Evolutionary conservation across 2,329 filamentous ascomycete species (phyloP).

Genomic region (Monilinia vaccinii-corymbosi): DNA sequence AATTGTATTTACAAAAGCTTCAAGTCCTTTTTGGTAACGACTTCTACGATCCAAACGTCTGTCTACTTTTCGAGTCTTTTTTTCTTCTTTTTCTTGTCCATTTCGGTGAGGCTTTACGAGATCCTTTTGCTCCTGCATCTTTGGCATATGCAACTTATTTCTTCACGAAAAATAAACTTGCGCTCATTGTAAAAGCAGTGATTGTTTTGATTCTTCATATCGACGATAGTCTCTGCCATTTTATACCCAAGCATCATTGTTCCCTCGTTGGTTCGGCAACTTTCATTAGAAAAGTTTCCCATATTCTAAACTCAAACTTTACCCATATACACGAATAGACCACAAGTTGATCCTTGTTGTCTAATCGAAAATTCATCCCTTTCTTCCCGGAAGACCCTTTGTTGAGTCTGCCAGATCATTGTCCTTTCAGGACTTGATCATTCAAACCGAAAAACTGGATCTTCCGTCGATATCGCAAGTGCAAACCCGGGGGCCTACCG

Average conservation of each 20-base stretch:
- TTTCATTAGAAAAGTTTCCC: not conserved
- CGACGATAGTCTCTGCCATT: slow-evolving; percentile 9
- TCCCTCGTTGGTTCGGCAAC: not conserved
- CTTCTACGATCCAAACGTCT: slow-evolving; percentile 36
- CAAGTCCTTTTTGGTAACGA: slow-evolving; percentile 32
- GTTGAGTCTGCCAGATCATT: slow-evolving; percentile 21
- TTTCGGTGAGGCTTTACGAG: slow-evolving; percentile 25
- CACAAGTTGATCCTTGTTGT: slow-evolving; percentile 9
- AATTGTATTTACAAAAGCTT: slow-evolving; percentile 27
- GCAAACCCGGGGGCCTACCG: slow-evolving; percentile 68
- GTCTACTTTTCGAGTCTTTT: slow-evolving; percentile 25
- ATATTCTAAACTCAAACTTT: not conserved
- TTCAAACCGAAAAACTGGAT: slow-evolving; percentile 82
- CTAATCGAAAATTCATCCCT: slow-evolving; percentile 1
- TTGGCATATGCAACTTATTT: slow-evolving; percentile 23
- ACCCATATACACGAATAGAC: not conserved
- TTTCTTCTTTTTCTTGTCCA: slow-evolving; percentile 15
- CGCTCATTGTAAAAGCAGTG: slow-evolving; percentile 21
- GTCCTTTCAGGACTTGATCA: slow-evolving; percentile 27
- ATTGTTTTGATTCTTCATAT: slow-evolving; percentile 7
- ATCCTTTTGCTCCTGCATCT: slow-evolving; percentile 16
- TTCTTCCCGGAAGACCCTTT: slow-evolving; percentile 16
- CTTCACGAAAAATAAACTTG: slow-evolving; percentile 24
- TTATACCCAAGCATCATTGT: slow-evolving; percentile 16
- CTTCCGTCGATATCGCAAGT: slow-evolving; percentile 78